Base-by-base conservation (phyloP, 1,284 basidiomycete genomes). In the Austroboletus novae-zelandiae region DNA sequence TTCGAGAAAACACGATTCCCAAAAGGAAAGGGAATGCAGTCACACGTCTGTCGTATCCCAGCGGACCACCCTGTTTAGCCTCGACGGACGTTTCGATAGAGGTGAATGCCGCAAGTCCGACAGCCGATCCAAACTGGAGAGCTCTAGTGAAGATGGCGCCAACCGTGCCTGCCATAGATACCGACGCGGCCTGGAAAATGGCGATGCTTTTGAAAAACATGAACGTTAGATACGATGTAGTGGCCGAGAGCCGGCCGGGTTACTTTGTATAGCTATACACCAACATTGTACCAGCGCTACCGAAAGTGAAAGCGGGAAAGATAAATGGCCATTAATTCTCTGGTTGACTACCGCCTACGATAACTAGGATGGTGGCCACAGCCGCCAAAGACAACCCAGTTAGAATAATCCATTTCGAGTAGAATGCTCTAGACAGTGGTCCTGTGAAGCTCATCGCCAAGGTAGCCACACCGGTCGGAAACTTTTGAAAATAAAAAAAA, bases 81-180 rank as follows among this genome's bases (percentile, higher is more conserved):
- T 74, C 70, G 14, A 81, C 66, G 37, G 74, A 74, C 1, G 74
- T 70, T 64, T 78, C 65, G 54, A 82, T 80, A 7, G 78, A 75
- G 15, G 45, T 68, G 30, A 74, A 69, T 6, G 72, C 73, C 7
- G 80, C 74, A 40, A 76, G 64, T 14, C 76, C 76, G 20, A 77
- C 64, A 2, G 80, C 80, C 5, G 72, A 72, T 20, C 80, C 79
- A 45, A 78, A 67, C 61, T 83, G 78, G 0, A 81, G 70, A 10
- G 76, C 77, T 20, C 73, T 71, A 51, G 78, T 79, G 67, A 80
- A 80, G 30, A 82, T 74, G 2, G 81, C 80, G 15, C 79, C 78
- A 3, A 80, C 74, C 1, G 74, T 77, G 37, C 81, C 80, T 1
- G 78, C 71, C 63, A 77, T 74, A 15, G 69, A 66, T 4, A 75